Percentiles rank a stretch among this genome's conserved stretches.
phyloP scores from a whole-genome alignment of 1,284 basidiomycete genomes.

The Moesziomyces antarcticus region DNA sequence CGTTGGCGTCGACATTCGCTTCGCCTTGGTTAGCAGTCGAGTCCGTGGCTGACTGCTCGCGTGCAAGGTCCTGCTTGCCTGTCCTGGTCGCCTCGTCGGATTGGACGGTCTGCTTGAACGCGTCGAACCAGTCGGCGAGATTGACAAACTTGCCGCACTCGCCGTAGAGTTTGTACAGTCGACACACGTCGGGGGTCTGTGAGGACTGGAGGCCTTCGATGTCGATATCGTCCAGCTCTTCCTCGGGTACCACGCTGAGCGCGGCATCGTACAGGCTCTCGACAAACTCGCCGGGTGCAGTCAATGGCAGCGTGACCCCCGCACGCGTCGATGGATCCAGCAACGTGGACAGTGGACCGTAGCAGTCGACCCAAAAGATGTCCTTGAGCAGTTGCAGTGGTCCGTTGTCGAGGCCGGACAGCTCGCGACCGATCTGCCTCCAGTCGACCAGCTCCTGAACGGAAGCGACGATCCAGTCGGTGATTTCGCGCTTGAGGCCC shows the following conservation, averaged over 20 bases:
- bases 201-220: constrained; percentile 5
- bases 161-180: constrained; percentile 54
- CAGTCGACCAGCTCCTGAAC: constrained; percentile 37
- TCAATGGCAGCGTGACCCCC: constrained; percentile 24
- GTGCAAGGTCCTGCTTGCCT: constrained; percentile 3
- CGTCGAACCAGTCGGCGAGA: constrained; percentile 63
- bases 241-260: constrained; percentile 27
- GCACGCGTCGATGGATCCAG: constrained; percentile 34
- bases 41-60: constrained; percentile 1
- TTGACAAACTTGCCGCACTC: constrained; percentile 63
- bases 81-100: constrained; percentile 8
- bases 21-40: background rate
- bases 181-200: constrained; percentile 54
- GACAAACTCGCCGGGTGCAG: constrained; percentile 30
- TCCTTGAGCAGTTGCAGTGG: constrained; percentile 24
- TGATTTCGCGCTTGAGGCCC: constrained; percentile 45
- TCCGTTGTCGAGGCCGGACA: constrained; percentile 1
- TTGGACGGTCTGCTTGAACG: constrained; percentile 55
- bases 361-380: constrained; percentile 42
- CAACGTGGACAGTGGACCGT: constrained; percentile 25
- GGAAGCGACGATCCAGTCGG: constrained; percentile 35
- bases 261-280: constrained; percentile 43
- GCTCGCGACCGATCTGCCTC: constrained; percentile 10
- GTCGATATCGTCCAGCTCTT: constrained; percentile 24
- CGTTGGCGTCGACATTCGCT: constrained; percentile 3